Base-by-base conservation (phyloP, 495 filamentous ascomycete genomes). In the Penicillium longicatenatum region DNA sequence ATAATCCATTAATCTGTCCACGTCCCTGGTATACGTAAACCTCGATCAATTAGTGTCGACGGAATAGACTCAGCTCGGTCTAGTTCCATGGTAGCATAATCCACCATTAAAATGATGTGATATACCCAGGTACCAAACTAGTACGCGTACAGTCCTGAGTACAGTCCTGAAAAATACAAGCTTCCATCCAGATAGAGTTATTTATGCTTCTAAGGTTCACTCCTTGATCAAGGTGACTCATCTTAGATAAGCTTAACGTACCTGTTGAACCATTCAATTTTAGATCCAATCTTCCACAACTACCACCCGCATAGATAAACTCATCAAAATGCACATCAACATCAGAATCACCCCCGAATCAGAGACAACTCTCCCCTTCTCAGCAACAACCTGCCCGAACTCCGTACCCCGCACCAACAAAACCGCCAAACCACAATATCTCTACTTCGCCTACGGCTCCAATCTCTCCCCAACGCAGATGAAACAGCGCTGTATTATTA, bases 371-470 rank as follows among this genome's bases (percentile, higher is more conserved):
- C 53, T 56, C 47, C 54, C 54, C 20, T 26, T 48, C 48, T 21
- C 41, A 30, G 33, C 46, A 17, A 31, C 22, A 17, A 39, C 21
- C 2, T 49, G 31, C 41, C 37, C 41, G 26, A 33, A 45, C 24
- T 24, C 61, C 54, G 17, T 50, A 58, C 51, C 47, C 60, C 33
- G 4, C 46, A 55, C 46, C 16, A 4, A 42, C 47, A 46, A 26
- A 55, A 22, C 50, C 33, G 24, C 54, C 39, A 54, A 52, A 26
- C 48, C 45, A 33, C 64, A 53, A 57, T 54, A 69, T 39, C 67
- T 86, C 63, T 90, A 91, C 74, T 90, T 91, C 65, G 89, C 82
- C 66, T 91, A 89, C 70, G 89, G 88, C 63, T 85, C 80, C 55
- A 92, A 92, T 65, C 79, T 91, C 57, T 89, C 84, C 64, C 73